Evolutionary conservation across 306 rosid genomes (phyloP).

Genomic region (Canavalia gladiata): DNA sequence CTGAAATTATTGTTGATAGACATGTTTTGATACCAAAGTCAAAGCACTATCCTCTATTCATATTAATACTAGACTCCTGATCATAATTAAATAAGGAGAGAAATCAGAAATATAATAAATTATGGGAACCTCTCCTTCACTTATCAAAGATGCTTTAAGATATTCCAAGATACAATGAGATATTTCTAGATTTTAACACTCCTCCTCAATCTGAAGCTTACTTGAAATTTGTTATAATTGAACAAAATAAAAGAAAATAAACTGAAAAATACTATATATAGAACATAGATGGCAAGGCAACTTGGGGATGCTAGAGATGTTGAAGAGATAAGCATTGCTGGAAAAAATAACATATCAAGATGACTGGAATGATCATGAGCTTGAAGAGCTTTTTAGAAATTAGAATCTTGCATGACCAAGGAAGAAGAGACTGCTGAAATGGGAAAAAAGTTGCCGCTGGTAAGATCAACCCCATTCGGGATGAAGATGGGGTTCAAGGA

Average conservation of each 20-base stretch:
- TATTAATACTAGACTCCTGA: background rate
- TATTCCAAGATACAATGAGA: background rate
- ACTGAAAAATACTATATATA: background rate
- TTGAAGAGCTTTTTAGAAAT: no score
- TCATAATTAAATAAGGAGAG: background rate
- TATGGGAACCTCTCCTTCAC: background rate
- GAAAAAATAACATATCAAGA: no score
- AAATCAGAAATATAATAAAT: background rate
- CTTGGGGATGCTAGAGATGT: background rate
- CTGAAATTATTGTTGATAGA: slow-evolving; percentile 15
- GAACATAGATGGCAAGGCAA: background rate
- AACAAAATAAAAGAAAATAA: background rate
- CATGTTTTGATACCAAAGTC: background rate
- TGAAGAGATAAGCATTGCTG: no score
- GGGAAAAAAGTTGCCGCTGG: no score
- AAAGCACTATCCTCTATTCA: background rate
- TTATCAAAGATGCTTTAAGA: background rate
- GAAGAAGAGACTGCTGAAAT: no score
- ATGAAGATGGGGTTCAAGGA: no score
- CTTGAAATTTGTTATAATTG: background rate
- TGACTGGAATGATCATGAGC: no score
- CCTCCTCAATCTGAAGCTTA: background rate
- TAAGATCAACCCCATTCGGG: no score
- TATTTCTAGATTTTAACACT: background rate
- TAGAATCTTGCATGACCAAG: no score